Base-by-base conservation (phyloP, 225 moss, liverwort and hornwort genomes). In the Polytrichum commune region DNA sequence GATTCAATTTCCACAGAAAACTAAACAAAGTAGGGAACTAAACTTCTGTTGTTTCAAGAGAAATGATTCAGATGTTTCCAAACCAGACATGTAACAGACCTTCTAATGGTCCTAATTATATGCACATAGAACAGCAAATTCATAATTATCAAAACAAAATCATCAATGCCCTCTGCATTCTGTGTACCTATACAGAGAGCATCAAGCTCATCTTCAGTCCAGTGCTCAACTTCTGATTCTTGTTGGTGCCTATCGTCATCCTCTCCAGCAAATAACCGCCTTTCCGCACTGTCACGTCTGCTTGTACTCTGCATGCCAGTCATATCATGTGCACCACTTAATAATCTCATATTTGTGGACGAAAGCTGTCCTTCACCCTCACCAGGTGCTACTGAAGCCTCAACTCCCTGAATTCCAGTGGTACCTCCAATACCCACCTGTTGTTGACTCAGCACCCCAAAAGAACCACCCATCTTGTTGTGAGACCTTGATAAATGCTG, bases 151-250 rank as follows among this genome's bases (percentile, higher is more conserved):
- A 46, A 16, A 46, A 46, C 9, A 46, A 46, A 13, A 13, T 46
- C 46, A 46, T 46, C 3, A 46, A 46, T 46, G 46, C 46, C 46
- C 16, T 4, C 4, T 46, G 46, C 46, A 46, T 61, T 13, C 23
- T 29, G 5, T 13, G 23, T 83, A 85, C 89, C 89, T 80, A 83
- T 82, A 93, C 95, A 95, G 19, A 98, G 73, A 46, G 85, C 80
- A 63, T 98, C 98, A 30, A 93, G 71, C 60, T 98, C 98, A 71
- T 98, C 98, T 75, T 98, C 98, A 32, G 90, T 83, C 95, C 95
- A 98, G 10, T 81, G 61, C 18, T 69, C 64, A 18, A 64, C 62
- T 22, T 55, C 55, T 35, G 65, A 68, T 28, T 78, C 84, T 72
- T 82, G 77, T 18, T 74, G 77, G 61, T 70, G 73, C 74, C 77